phyloP scores from a whole-genome alignment of 2,329 filamentous ascomycete species.

The Coniochaeta hoffmannii region DNA sequence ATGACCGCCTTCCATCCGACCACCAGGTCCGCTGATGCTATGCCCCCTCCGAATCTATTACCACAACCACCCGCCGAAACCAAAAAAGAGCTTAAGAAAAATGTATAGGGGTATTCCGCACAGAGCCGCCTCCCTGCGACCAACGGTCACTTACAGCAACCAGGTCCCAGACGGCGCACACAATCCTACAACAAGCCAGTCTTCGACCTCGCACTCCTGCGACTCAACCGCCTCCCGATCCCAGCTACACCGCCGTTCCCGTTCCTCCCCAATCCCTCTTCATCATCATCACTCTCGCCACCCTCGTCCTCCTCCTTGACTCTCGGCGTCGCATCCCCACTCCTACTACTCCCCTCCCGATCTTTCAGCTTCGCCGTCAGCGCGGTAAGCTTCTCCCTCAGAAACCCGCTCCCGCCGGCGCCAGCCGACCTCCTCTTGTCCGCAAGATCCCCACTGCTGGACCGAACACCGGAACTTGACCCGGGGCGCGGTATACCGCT shows the following conservation, averaged over 20 bases:
- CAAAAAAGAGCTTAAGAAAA: background rate
- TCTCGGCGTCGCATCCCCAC: background rate
- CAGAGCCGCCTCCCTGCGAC: background rate
- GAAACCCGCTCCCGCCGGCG: constrained; percentile 19
- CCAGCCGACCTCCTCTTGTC: constrained; percentile 15
- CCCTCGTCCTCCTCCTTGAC: constrained; percentile 14
- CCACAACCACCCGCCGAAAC: background rate
- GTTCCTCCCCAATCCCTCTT: background rate
- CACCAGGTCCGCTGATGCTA: background rate
- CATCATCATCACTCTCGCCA: background rate
- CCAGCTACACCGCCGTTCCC: background rate
- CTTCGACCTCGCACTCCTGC: background rate
- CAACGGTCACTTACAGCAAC: background rate
- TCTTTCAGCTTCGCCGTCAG: constrained; percentile 17
- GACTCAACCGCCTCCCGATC: background rate
- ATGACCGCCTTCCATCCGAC: background rate
- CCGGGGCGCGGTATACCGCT: background rate
- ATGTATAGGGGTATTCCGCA: background rate
- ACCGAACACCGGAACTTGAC: constrained; percentile 8
- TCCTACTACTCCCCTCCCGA: constrained; percentile 14
- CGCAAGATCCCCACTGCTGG: constrained; percentile 6
- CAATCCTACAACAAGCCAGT: too few relatives aligned
- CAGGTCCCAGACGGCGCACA: too few relatives aligned
- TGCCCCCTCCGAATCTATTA: background rate
- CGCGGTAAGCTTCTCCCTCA: constrained; percentile 28